Conservation (phyloP, 768 basidiomycete species). For the Suillus ampliporus region DNA sequence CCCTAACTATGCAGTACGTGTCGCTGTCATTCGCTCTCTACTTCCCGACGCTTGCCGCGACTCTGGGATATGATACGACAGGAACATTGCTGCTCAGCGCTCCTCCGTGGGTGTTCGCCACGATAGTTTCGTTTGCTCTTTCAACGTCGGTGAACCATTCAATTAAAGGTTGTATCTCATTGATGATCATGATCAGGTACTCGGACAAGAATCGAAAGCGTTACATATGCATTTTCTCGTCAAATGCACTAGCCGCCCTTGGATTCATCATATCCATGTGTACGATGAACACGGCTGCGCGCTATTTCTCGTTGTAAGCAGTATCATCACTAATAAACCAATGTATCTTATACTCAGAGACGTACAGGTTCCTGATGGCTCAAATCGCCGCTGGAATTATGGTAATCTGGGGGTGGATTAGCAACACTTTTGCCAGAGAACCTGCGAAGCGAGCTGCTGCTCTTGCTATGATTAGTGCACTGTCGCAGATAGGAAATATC, state of each 20-base stretch:
- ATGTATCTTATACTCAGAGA: neutral
- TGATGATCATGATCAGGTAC: conserved; percentile 53
- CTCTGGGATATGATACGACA: conserved; percentile 43
- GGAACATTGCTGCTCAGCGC: conserved; percentile 47
- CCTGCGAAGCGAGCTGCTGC: conserved; percentile 83
- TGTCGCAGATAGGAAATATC: conserved; percentile 82
- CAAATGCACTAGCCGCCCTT: conserved; percentile 61
- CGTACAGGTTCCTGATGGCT: conserved; percentile 68
- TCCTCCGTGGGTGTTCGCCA: conserved; percentile 43
- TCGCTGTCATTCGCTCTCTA: conserved; percentile 30
- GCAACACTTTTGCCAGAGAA: conserved; percentile 70
- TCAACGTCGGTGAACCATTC: conserved; percentile 9
- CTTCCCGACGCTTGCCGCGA: conserved; percentile 33
- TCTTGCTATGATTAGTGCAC: conserved; percentile 77
- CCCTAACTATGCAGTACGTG: conserved; percentile 19
- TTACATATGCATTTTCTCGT: conserved; percentile 63
- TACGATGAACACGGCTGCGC: conserved; percentile 61
- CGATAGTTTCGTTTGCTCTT: conserved; percentile 35
- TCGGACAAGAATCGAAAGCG: conserved; percentile 72
- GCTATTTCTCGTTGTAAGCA: conserved; percentile 65
- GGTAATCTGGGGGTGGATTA: conserved; percentile 55
- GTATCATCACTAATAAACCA: neutral
- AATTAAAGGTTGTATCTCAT: conserved; percentile 2
- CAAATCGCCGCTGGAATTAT: conserved; percentile 73
- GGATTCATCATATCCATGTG: conserved; percentile 70